These are phyloP conservation scores for Suillus subluteus DNA, from an alignment of 768 basidiomycete species.

Conservation along the genomic window DNA sequence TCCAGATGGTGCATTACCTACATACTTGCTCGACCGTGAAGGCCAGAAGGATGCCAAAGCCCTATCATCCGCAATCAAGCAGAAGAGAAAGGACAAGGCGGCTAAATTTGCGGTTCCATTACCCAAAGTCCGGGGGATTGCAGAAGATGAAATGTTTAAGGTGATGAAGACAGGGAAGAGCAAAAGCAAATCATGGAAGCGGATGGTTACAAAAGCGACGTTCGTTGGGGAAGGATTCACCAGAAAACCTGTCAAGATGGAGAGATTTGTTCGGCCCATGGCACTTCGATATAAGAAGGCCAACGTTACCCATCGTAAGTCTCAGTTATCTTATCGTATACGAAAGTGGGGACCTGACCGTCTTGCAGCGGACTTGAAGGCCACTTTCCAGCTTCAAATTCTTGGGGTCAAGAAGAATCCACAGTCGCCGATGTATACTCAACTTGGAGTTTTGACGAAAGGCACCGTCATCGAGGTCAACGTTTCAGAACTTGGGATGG, in stretches of 20 bases:
- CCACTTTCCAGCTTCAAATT: conserved; percentile 98
- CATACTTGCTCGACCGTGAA: conserved; percentile 95
- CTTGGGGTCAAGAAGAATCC: conserved; percentile 99
- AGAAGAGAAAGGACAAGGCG: conserved; percentile 98
- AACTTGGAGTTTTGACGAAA: conserved; percentile 96
- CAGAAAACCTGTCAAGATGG: conserved; percentile 98
- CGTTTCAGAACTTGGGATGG: conserved; percentile 97
- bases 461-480: conserved; percentile 99
- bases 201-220: conserved; percentile 99
- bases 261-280: conserved; percentile 97
- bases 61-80: conserved; percentile 93
- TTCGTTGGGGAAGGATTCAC: conserved; percentile 99
- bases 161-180: conserved; percentile 97
- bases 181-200: conserved; percentile 97
- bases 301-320: conserved; percentile 96
- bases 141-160: conserved; percentile 99
- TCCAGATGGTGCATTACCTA: conserved; percentile 90
- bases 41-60: conserved; percentile 99
- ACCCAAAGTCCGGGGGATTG: conserved; percentile 96
- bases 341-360: conserved; percentile 5
- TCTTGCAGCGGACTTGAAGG: conserved; percentile 86
- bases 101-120: conserved; percentile 97
- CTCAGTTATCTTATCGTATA: neutral
- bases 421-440: conserved; percentile 97
- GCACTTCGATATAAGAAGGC: conserved; percentile 97